Evolutionary conservation across 1,284 basidiomycete species (phyloP).

Genomic region (Ganoderma leucocontextum): DNA sequence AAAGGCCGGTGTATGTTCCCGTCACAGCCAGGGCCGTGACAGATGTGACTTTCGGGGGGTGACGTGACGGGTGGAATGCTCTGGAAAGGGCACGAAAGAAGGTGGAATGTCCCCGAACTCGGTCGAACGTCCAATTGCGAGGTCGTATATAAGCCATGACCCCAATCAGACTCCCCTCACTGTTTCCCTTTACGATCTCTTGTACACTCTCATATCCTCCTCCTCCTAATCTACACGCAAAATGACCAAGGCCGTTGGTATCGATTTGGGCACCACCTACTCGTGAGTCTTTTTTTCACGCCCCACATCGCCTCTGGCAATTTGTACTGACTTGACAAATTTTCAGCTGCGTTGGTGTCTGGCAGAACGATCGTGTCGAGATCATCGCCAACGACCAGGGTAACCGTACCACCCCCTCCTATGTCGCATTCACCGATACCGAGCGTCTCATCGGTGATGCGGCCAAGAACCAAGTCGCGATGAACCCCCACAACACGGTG

Average conservation of each 20-base stretch:
- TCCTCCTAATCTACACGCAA: slow-evolving; percentile 21
- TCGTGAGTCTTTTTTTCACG: slow-evolving; percentile 61
- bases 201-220: slow-evolving; percentile 27
- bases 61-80: slow-evolving; percentile 33
- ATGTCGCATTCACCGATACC: slow-evolving; percentile 97
- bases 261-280: slow-evolving; percentile 92
- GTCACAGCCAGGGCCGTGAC: slow-evolving; percentile 14
- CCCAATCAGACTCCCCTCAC: slow-evolving; percentile 16
- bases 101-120: slow-evolving; percentile 30
- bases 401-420: slow-evolving; percentile 98
- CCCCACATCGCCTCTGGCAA: slow-evolving; percentile 19
- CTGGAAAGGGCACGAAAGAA: slow-evolving; percentile 37
- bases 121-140: slow-evolving; percentile 25
- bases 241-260: slow-evolving; percentile 87
- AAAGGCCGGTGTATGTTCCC: slow-evolving; percentile 10
- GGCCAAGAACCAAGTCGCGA: slow-evolving; percentile 97
- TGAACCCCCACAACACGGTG: slow-evolving; percentile 96
- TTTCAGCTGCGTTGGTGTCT: slow-evolving; percentile 87
- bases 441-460: slow-evolving; percentile 99
- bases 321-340: slow-evolving; percentile 23
- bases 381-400: slow-evolving; percentile 99
- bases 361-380: slow-evolving; percentile 98
- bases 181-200: slow-evolving; percentile 29
- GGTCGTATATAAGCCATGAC: slow-evolving; percentile 30
- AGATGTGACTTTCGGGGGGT: slow-evolving; percentile 26